Evolutionary conservation across 1,284 basidiomycete genomes (phyloP), one percentile per base, ranked within the genome.

Genomic region (Coniferiporia weirii): DNA sequence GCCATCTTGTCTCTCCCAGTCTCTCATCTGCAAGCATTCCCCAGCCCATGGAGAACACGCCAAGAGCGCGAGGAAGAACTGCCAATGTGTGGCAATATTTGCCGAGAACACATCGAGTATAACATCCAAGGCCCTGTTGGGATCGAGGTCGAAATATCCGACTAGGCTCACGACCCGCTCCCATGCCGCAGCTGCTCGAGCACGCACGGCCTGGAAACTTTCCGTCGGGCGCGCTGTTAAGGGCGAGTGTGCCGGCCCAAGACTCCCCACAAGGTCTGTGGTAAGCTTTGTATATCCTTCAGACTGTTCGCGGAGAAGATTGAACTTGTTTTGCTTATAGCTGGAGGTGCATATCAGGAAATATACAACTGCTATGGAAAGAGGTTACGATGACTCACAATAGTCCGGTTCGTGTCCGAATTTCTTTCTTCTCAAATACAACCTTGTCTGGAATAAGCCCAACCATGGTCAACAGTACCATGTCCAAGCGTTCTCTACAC

Each of bases 311-410:
- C 97, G 89, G 9, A 98, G 81, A 36, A 99, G 82, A 68, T 99
- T 99, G 79, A 95, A 98, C 73, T 98, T 98, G 74, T 95, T 95
- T 72, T 99, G 97, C 72, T 96, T 98, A 80, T 96, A 99, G 73
- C 89, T 92, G 66, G 52, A 65, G 27, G n/a, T 52, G 34, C 27
- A 55, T 32, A 43, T 15, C 59, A 46, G 32, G 48, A 49, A 59
- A 55, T 59, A 48, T 46, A 44, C 51, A 52, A 46, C 45, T 60
- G 34, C 51, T 35, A 53, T 15, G 12, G 38, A 61, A 56, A 51
- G 9, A 56, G 44, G 34, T 46, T n/a, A 52, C 2, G 19, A 56
- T 27, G 34, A 81, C 89, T 70, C 70, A 93, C 90, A 91, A 91
- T 55, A 91, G 75, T 13, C 82, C 85, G 0, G 91, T 93, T 56